Evolutionary conservation across 106 monocot genomes (phyloP).

Genomic region (Triglochin maritima): DNA sequence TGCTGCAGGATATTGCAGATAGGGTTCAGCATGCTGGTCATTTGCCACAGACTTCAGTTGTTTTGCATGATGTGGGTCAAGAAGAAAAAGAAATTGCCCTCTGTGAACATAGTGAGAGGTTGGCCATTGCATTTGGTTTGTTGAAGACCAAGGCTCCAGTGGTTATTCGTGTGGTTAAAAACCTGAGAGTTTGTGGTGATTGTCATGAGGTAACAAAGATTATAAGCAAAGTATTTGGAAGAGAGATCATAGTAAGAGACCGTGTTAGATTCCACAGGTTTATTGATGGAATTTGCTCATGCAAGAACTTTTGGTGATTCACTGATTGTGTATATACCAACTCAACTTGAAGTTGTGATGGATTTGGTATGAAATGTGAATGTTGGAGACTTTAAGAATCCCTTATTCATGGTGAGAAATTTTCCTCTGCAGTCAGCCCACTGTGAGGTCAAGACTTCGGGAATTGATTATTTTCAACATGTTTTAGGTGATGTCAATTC

Average conservation of each 20-base stretch:
- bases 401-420: too few species aligned
- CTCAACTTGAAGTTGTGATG: too few species aligned
- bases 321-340: too few species aligned
- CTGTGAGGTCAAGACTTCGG: too few species aligned
- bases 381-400: too few species aligned
- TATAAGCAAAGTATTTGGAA: conserved; percentile 47
- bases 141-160: conserved; percentile 49
- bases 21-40: conserved; percentile 51
- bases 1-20: conserved; percentile 45
- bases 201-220: conserved; percentile 89
- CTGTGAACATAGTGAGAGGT: conserved; percentile 87
- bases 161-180: conserved; percentile 71
- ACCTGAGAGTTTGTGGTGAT: conserved; percentile 67
- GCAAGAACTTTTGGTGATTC: conserved; percentile 80
- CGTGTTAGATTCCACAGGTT: conserved; percentile 79
- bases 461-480: too few species aligned
- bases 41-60: conserved; percentile 44
- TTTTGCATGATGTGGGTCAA: conserved; percentile 78
- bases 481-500: too few species aligned
- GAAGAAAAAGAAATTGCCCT: conserved; percentile 82
- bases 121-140: conserved; percentile 84
- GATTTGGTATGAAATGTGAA: too few species aligned
- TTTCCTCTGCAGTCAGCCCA: too few species aligned
- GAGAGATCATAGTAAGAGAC: conserved; percentile 81
- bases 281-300: conserved; percentile 55